Base-by-base conservation (phyloP, 1,139 yeast genomes). In the Magnusiomyces suaveolens region DNA sequence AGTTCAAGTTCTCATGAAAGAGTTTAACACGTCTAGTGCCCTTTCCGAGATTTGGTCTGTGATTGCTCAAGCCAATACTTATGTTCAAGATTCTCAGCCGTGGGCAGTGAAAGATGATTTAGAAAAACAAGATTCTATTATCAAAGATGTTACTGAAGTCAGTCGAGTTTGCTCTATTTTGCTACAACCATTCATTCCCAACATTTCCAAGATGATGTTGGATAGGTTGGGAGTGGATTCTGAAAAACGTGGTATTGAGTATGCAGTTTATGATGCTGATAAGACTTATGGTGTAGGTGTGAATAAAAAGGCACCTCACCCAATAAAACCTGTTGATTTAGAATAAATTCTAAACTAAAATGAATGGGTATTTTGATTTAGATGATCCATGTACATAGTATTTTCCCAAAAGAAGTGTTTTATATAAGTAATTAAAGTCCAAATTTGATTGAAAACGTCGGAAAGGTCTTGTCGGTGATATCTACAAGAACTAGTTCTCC, bases 131-230 rank as follows among this genome's bases (percentile, higher is more conserved):
- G 71, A 69, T 2, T 67, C 70, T 24, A 76, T 81, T 16, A 80
- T 89, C 1, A 81, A 77, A 58, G 66, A 79, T 25, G 85, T 87
- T 0, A 78, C 87, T 14, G 97, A 92, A 62, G 76, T 82, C 0
- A 75, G 83, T 18, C 76, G 98, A 57, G 77, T 87, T 0, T 66
- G 80, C 18, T 76, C 92, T 0, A 80, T 92, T 14, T 66, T 87
- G 43, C 74, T 86, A 29, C 80, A 77, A 56, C 88, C 96, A 1
- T 74, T 90, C 29, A 80, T 87, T 50, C 97, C 97, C 0, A 70
- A 72, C 1, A 72, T 87, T 51, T 69, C 95, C 0, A 59, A 63
- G 0, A 69, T 71, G 32, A 71, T 88, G n/a, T 72, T 92, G 46
- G 84, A 84, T 62, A 73, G 89, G 54, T 68, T 92, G 48, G 78